Conservation (phyloP, 805 yeast genomes). For the Martiniozyma abietophila region DNA sequence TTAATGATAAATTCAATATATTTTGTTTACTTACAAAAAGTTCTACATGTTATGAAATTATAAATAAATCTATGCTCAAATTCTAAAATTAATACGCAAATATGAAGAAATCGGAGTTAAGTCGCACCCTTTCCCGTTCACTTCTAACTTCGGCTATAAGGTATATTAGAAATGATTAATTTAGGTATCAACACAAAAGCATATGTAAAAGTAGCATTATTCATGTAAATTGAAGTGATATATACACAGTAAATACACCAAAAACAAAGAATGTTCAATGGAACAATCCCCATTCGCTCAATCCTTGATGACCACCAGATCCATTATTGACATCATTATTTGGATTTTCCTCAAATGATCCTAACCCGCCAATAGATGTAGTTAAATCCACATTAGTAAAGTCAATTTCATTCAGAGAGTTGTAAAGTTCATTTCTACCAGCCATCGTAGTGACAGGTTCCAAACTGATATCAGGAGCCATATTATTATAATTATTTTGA, state of each 20-base stretch:
- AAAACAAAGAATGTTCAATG: neutral
- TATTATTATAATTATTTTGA: neutral
- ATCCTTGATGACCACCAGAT: neutral
- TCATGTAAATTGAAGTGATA: too few relatives aligned
- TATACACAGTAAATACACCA: neutral
- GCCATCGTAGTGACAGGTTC: slow-evolving; percentile 1
- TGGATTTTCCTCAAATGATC: neutral
- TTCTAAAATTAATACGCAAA: too few relatives aligned
- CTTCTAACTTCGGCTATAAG: too few relatives aligned
- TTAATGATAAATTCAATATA: too few relatives aligned
- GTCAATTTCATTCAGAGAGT: slow-evolving; percentile 30
- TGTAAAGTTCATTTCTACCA: slow-evolving; percentile 16
- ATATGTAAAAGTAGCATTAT: too few relatives aligned
- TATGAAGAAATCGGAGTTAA: too few relatives aligned
- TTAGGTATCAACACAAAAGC: too few relatives aligned
- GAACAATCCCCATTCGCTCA: slow-evolving; percentile 8
- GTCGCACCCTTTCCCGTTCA: too few relatives aligned
- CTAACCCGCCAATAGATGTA: slow-evolving; percentile 10
- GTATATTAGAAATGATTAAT: too few relatives aligned
- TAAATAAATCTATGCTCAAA: too few relatives aligned
- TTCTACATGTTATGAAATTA: too few relatives aligned
- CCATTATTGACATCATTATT: neutral
- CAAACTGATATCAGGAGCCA: neutral
- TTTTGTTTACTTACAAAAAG: too few relatives aligned
- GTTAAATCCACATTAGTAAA: slow-evolving; percentile 30